A percentile compares a stretch with the other conserved stretches of the same genome.
These are phyloP conservation scores for Lyophyllum semitale DNA, from an alignment of 768 basidiomycete genomes.

Conservation along the genomic window DNA sequence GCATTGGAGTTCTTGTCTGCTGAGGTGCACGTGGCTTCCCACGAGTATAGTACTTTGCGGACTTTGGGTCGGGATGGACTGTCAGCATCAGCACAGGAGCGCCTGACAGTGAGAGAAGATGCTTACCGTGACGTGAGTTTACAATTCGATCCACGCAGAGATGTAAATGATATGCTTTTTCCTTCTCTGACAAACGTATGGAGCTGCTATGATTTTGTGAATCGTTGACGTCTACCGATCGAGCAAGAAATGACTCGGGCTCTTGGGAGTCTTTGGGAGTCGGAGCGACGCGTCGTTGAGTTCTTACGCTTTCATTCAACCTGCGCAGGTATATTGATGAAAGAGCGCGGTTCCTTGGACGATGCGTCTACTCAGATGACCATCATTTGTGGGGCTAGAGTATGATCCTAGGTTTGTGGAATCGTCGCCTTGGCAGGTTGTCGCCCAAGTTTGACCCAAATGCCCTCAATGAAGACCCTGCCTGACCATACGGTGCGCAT, in stretches of 20 bases:
- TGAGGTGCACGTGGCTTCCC: constrained; percentile 42
- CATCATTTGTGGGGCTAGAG: not conserved
- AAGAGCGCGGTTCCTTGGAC: constrained; percentile 5
- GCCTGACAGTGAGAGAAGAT: constrained; percentile 17
- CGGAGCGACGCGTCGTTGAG: constrained; percentile 17
- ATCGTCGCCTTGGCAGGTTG: not conserved
- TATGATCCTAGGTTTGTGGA: not conserved
- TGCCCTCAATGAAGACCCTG: not conserved
- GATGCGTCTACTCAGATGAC: constrained; percentile 8
- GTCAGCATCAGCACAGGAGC: constrained; percentile 18
- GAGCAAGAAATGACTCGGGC: not conserved
- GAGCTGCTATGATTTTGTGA: constrained; percentile 4
- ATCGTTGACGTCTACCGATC: not conserved
- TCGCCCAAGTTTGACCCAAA: no score
- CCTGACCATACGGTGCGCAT: constrained; percentile 4
- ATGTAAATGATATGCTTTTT: constrained; percentile 48
- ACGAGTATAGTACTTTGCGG: constrained; percentile 33
- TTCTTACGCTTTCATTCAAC: constrained; percentile 16
- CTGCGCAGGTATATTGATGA: constrained; percentile 16
- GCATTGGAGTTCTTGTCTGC: constrained; percentile 44
- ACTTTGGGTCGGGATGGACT: constrained; percentile 23
- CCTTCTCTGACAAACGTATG: constrained; percentile 20
- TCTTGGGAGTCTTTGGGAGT: constrained; percentile 2
- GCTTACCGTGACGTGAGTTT: constrained; percentile 53
- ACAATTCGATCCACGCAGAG: constrained; percentile 47